These are phyloP conservation scores for Calocera viscosa DNA, from an alignment of 768 basidiomycete species.

Conservation along the genomic window DNA sequence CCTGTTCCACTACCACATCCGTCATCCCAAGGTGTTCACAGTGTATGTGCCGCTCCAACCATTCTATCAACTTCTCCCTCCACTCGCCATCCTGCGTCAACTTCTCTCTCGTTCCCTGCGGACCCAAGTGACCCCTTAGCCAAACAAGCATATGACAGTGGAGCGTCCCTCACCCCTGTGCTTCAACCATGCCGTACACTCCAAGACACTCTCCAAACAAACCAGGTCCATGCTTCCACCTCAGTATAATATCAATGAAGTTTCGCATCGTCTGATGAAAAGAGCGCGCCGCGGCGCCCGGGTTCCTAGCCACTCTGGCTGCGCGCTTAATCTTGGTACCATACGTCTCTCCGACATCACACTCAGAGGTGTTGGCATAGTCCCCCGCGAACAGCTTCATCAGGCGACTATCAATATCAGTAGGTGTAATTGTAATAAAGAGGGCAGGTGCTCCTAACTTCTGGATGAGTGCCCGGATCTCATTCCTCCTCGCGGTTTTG, in stretches of 20 bases:
- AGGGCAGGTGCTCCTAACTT: conserved; percentile 31
- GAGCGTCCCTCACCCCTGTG: conserved; percentile 30
- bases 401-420: conserved; percentile 33
- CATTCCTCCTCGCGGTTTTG: conserved; percentile 27
- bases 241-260: conserved; percentile 26
- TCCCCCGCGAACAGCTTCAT: conserved; percentile 31
- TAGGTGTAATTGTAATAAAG: conserved; percentile 37
- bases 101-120: conserved; percentile 22
- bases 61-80: conserved; percentile 16
- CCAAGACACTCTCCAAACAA: conserved; percentile 27
- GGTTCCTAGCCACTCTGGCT: conserved; percentile 31
- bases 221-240: conserved; percentile 21
- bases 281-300: conserved; percentile 31
- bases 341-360: conserved; percentile 12
- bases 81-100: conserved; percentile 19
- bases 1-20: background rate
- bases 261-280: conserved; percentile 33
- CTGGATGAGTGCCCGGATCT: conserved; percentile 29
- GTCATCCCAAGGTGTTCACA: conserved; percentile 18
- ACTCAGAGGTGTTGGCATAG: conserved; percentile 28
- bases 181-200: conserved; percentile 34
- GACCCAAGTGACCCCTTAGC: conserved; percentile 28
- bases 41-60: conserved; percentile 24
- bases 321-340: conserved; percentile 27
- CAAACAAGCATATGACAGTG: conserved; percentile 36